A percentile compares a stretch with the other conserved stretches of the same genome.
Evolutionary conservation across 306 rosid genomes (phyloP).

Genomic region (Spatholobus suberectus): DNA sequence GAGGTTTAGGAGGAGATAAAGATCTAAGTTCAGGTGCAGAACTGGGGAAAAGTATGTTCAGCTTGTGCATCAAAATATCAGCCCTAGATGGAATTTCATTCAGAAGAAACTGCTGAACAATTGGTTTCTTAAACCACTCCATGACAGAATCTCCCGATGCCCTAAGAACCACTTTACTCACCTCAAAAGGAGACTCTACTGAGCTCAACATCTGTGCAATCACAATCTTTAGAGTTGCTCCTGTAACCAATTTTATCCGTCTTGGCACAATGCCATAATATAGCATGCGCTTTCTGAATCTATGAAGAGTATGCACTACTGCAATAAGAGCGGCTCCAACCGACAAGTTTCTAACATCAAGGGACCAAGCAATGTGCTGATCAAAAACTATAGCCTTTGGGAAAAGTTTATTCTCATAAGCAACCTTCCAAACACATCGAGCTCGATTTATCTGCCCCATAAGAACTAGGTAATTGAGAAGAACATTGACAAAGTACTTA

Average conservation of each 20-base stretch:
- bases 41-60: slow-evolving; percentile 91
- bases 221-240: slow-evolving; percentile 90
- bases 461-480: slow-evolving; percentile 91
- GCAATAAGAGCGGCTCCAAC: slow-evolving; percentile 94
- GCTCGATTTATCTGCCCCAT: slow-evolving; percentile 98
- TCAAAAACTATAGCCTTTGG: slow-evolving; percentile 95
- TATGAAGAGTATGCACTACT: slow-evolving; percentile 89
- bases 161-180: slow-evolving; percentile 91
- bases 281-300: slow-evolving; percentile 96
- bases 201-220: slow-evolving; percentile 86
- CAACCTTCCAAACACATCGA: slow-evolving; percentile 93
- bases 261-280: slow-evolving; percentile 87
- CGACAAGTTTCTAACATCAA: slow-evolving; percentile 91
- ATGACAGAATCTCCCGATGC: slow-evolving; percentile 93
- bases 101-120: slow-evolving; percentile 94
- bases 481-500: slow-evolving; percentile 88
- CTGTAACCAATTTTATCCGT: slow-evolving; percentile 90
- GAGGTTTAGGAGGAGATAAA: slow-evolving; percentile 81
- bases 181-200: slow-evolving; percentile 96
- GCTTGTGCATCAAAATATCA: slow-evolving; percentile 89
- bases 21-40: slow-evolving; percentile 95
- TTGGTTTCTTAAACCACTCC: slow-evolving; percentile 98
- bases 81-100: slow-evolving; percentile 88
- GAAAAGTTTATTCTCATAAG: slow-evolving; percentile 95
- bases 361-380: slow-evolving; percentile 99